phyloP scores from a whole-genome alignment of 257 asterid species.

The Solanum gracilifrons region DNA sequence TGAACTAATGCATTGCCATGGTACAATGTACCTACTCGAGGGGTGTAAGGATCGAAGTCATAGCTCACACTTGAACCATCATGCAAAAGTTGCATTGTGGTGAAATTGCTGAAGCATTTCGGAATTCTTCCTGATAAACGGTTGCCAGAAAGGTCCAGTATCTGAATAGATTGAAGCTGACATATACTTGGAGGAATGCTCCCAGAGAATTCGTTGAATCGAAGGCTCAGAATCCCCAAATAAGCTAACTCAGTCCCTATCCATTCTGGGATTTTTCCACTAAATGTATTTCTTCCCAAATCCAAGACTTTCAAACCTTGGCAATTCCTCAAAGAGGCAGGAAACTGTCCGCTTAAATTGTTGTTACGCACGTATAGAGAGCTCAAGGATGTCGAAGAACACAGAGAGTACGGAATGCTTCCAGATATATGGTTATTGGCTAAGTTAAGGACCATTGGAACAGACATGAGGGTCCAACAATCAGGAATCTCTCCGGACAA shows the following conservation, averaged over 20 bases:
- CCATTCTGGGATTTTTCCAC: slow-evolving; percentile 21
- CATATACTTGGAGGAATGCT: slow-evolving; percentile 23
- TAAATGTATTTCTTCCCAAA: slow-evolving; percentile 22
- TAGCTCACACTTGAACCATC: neutral
- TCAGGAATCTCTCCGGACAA: slow-evolving; percentile 9
- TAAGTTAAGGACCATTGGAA: neutral
- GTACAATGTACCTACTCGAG: neutral
- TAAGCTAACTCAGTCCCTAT: neutral
- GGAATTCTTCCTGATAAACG: slow-evolving; percentile 23
- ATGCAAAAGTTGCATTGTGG: neutral
- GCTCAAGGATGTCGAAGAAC: neutral
- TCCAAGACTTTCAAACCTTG: slow-evolving; percentile 7
- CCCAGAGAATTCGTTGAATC: slow-evolving; percentile 12
- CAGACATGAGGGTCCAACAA: neutral
- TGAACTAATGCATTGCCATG: neutral
- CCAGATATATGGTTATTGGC: neutral
- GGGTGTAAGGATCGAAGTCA: neutral
- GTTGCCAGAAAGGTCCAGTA: slow-evolving; percentile 31
- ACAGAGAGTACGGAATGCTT: neutral
- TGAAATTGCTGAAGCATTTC: slow-evolving; percentile 14
- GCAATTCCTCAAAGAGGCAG: slow-evolving; percentile 14
- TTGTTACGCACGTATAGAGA: slow-evolving; percentile 13
- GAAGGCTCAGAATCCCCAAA: slow-evolving; percentile 6
- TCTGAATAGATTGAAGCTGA: slow-evolving; percentile 12
- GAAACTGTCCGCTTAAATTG: slow-evolving; percentile 19